Conservation (phyloP, 371 early-diverging fungal genomes). For the Dinochytrium kinnereticum region DNA sequence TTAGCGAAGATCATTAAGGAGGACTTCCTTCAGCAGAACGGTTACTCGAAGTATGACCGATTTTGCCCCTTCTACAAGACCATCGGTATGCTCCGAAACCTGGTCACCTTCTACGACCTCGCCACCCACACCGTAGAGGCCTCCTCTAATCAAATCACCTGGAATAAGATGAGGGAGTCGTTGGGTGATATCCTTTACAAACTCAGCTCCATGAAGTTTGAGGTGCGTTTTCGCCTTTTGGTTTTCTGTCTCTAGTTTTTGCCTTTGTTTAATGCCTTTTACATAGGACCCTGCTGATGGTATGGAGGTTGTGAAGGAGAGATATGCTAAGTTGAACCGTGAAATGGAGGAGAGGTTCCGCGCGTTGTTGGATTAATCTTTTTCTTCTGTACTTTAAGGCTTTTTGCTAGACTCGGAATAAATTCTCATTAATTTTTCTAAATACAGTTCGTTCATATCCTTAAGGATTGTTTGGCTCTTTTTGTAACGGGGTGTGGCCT, state of each 20-base stretch:
- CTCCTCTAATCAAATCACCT: constrained; percentile 87
- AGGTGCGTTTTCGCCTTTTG: constrained; percentile 52
- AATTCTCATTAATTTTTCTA: too few species aligned
- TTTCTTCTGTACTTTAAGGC: too few species aligned
- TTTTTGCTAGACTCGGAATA: too few species aligned
- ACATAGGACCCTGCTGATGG: constrained; percentile 93
- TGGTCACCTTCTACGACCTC: constrained; percentile 95
- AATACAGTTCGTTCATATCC: too few species aligned
- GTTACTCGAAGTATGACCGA: constrained; percentile 99
- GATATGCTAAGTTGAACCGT: constrained; percentile 84
- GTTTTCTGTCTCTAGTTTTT: neutral
- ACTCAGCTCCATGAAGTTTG: constrained; percentile 99
- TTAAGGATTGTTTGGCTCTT: too few species aligned
- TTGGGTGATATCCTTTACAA: constrained; percentile 95
- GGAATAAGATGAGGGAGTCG: constrained; percentile 93
- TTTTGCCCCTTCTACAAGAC: constrained; percentile 99
- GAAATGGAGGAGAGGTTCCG: constrained; percentile 98
- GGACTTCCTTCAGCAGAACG: constrained; percentile 99
- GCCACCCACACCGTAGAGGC: constrained; percentile 94
- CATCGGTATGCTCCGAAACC: constrained; percentile 97
- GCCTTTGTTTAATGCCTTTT: neutral
- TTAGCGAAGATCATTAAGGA: constrained; percentile 99
- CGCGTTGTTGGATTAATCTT: constrained; percentile 70
- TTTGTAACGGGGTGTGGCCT: too few species aligned
- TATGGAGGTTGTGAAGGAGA: constrained; percentile 79